Conservation (phyloP, 176 grass and related monocot species). For the Coix lacrymajobi region DNA sequence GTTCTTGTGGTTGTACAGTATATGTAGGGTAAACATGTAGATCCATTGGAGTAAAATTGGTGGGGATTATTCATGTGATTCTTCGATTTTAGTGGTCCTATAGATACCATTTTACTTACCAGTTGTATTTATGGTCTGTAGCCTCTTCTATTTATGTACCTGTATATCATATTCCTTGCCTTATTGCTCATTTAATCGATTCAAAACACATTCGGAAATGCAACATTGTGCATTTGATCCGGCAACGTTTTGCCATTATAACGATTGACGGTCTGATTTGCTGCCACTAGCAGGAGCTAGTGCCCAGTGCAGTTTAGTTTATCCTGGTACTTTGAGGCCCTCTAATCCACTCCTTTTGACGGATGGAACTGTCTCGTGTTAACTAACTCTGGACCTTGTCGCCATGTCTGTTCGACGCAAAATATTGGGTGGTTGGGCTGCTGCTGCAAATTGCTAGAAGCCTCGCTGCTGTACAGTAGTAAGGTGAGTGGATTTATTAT, state of each 20-base stretch:
- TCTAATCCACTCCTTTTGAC: background rate
- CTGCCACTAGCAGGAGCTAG: background rate
- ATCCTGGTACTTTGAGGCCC: background rate
- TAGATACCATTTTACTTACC: constrained; percentile 13
- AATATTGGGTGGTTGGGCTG: background rate
- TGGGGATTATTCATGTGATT: constrained; percentile 25
- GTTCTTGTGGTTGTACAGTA: constrained; percentile 28
- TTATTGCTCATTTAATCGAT: background rate
- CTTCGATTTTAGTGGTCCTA: constrained; percentile 21
- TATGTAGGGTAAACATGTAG: background rate
- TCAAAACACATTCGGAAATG: background rate
- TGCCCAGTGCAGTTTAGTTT: background rate
- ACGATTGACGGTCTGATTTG: background rate
- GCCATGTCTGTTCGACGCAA: background rate
- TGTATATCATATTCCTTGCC: background rate
- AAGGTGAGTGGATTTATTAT: constrained; percentile 24
- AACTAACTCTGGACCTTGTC: constrained; percentile 11
- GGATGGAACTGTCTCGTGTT: background rate
- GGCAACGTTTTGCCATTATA: background rate
- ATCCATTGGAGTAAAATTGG: constrained; percentile 24
- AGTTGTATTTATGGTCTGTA: background rate
- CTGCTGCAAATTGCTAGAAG: background rate
- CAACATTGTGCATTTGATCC: background rate
- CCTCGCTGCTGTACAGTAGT: constrained; percentile 5
- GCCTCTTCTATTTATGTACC: background rate